These are phyloP conservation scores for Rhizophora mangle DNA, from an alignment of 345 rosid genomes.

Conservation along the genomic window DNA sequence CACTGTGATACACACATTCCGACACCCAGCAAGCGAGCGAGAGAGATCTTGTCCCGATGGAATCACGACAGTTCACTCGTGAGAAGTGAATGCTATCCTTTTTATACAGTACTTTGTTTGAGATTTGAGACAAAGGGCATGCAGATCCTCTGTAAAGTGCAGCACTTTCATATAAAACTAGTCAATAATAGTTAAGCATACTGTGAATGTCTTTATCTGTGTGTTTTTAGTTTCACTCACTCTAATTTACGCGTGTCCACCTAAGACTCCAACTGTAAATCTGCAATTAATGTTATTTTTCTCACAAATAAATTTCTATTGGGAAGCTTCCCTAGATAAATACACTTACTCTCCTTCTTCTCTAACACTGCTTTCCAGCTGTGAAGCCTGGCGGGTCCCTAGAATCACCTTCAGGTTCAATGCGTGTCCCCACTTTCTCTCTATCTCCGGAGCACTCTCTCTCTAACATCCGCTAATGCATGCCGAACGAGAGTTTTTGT, in stretches of 20 bases:
- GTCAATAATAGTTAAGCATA: not conserved
- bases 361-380: too few relatives aligned
- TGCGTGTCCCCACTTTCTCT: not conserved
- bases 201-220: not conserved
- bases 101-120: constrained; percentile 1
- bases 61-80: constrained; percentile 44
- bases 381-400: not conserved
- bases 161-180: not conserved
- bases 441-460: not conserved
- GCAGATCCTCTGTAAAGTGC: not conserved
- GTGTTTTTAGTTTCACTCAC: not conserved
- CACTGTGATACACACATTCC: not conserved
- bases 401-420: not conserved
- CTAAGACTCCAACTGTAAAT: too few relatives aligned
- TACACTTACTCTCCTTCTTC: too few relatives aligned
- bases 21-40: constrained; percentile 26
- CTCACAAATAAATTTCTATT: too few relatives aligned
- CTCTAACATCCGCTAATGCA: not conserved
- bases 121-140: not conserved
- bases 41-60: constrained; percentile 47
- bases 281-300: too few relatives aligned
- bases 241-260: too few relatives aligned
- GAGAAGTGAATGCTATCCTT: constrained; percentile 22
- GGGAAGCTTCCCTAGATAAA: too few relatives aligned
- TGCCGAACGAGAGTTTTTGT: too few relatives aligned